Conservation (phyloP, 345 rosid genomes). For the Eucalyptus fibrosa region DNA sequence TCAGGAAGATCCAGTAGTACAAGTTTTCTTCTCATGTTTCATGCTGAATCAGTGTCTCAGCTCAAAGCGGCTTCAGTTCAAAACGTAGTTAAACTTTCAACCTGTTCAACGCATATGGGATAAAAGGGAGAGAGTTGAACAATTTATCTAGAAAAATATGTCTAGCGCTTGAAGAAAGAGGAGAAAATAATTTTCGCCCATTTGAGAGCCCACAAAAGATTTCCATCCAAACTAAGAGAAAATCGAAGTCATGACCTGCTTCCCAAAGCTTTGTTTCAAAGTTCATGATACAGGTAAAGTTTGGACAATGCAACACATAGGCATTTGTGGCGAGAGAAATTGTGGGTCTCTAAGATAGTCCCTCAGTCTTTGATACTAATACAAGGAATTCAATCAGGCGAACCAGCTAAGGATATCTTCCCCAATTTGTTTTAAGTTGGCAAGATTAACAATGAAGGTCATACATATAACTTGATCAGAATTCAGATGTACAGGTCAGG, state of each 20-base stretch:
- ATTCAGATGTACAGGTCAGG: background rate
- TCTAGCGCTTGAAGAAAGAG: background rate
- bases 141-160: background rate
- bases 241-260: background rate
- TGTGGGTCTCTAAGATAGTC: background rate
- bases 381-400: background rate
- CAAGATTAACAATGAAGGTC: background rate
- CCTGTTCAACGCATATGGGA: background rate
- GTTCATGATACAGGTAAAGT: background rate
- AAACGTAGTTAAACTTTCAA: background rate
- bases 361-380: background rate
- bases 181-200: background rate
- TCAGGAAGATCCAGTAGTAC: background rate
- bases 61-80: background rate
- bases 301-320: background rate
- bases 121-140: background rate
- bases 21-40: background rate
- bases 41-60: background rate
- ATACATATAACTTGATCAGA: background rate
- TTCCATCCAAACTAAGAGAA: background rate
- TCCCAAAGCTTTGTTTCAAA: background rate
- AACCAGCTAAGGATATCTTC: background rate
- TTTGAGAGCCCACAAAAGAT: background rate
- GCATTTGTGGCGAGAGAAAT: background rate
- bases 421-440: background rate